Evolutionary conservation across 2,329 filamentous ascomycete genomes (phyloP), one percentile per base, ranked within the genome.

Genomic region (Cladosporium sp.): DNA sequence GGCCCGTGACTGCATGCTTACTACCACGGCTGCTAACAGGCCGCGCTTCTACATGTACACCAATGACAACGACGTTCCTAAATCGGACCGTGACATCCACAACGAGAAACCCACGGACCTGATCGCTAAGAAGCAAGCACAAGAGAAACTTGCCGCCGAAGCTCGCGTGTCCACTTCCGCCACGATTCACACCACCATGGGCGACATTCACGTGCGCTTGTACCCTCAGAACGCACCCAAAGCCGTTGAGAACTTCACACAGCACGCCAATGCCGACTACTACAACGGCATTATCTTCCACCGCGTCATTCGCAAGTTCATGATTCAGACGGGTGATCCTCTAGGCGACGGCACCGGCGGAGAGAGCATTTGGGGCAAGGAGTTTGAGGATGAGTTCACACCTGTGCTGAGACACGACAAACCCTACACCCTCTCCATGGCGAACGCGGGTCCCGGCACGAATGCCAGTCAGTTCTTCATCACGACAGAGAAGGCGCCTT

Each of bases 231-330:
- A 89, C 2, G 92, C 93, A 8, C 93, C 95, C 27, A 95, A 92
- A 67, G 84, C 95, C 0, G 92, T 99, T 3, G 93, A 99, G 71
- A 99, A 99, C 69, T 99, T 99, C 67, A 88, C 95, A 50, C 95
- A 89, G 0, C 93, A 97, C 63, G 82, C 89, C 2, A 86, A 85
- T 62, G 86, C 84, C 52, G 89, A 89, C 1, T 99, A 99, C 69
- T 99, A 99, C 75, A 97, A 99, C 74, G 89, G 89, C 70, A 91
- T 92, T 29, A 92, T 96, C 60, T 99, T 99, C 77, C 93, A 99
- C 70, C 86, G 93, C 29, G 87, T 99, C 6, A 99, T 99, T 61
- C 84, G 88, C 54, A 96, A 96, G 65, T 99, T 99, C 73, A 99
- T 99, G 95, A 96, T 99, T 54, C 89, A 90, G 65, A 82, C 82